These are phyloP conservation scores for Adansonia digitata DNA, from an alignment of 345 rosid species.

Conservation along the genomic window DNA sequence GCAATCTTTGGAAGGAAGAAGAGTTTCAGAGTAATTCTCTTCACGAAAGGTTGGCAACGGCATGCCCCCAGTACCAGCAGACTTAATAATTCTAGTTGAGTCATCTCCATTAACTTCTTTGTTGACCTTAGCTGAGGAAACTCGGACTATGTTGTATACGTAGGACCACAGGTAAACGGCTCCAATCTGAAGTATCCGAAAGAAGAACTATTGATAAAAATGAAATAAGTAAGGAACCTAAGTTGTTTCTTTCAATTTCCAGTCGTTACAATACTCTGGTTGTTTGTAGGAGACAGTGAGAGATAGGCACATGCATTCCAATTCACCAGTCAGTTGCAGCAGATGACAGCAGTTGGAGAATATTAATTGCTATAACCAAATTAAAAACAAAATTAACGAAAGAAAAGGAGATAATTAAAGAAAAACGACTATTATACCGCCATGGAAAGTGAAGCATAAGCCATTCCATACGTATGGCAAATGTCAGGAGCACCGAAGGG, in stretches of 20 bases:
- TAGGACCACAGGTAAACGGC: slow-evolving; percentile 67
- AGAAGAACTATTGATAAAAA: not conserved
- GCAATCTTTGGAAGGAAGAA: slow-evolving; percentile 17
- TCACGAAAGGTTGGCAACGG: slow-evolving; percentile 2
- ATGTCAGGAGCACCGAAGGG: slow-evolving; percentile 58
- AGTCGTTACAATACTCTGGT: not conserved
- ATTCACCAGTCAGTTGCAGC: not conserved
- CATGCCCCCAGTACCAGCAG: slow-evolving; percentile 6
- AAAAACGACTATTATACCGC: slow-evolving; percentile 38
- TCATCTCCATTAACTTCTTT: slow-evolving; percentile 18
- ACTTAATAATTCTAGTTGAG: not conserved
- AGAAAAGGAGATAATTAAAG: no score
- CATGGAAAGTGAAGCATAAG: slow-evolving; percentile 67
- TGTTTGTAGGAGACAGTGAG: not conserved
- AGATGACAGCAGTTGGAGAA: not conserved
- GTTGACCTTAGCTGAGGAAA: slow-evolving; percentile 24
- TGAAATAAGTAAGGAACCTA: not conserved
- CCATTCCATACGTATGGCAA: slow-evolving; percentile 47
- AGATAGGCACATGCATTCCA: not conserved
- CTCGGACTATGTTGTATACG: slow-evolving; percentile 59
- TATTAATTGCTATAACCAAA: not conserved
- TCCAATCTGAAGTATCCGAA: slow-evolving; percentile 41
- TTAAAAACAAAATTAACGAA: not conserved
- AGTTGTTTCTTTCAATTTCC: not conserved
- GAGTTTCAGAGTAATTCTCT: slow-evolving; percentile 17